Evolutionary conservation across 306 rosid genomes (phyloP), one percentile per base, ranked within the genome.

Genomic region (Phaseolus lunatus): DNA sequence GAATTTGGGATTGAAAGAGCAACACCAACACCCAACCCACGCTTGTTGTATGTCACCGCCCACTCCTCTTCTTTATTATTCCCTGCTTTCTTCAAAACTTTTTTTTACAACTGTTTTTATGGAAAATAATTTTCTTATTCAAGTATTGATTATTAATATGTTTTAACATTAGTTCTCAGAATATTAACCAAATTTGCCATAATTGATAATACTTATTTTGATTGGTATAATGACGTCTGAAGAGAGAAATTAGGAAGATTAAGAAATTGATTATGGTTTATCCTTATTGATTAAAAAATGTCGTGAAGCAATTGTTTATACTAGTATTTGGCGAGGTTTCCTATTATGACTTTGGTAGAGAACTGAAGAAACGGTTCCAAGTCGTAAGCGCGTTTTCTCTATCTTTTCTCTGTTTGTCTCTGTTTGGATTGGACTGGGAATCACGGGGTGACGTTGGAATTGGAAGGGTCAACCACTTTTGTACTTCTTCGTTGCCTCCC

Each of bases 301-400:
- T 31, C 29, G 4, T 0, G 19, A 50, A 31, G 11, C 59, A 0
- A 11, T 45, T 78, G 52, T 58, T 67, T 39, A 67, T 10, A n/a
- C 48, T 5, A 9, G 7, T 68, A 23, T 64, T 72, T 53, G 79
- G 43, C 7, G 39, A 81, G 35, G 72, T 50, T 74, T 81, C 39
- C n/a, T 56, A 75, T 47, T 74, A 67, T 81, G 84, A 81, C 81
- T 67, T 65, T 67, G 58, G 16, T 10, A 3, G 43, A 16, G 6
- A 20, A 37, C n/a, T n/a, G 72, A 75, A 67, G 64, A 75, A 73
- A 48, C 24, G 13, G 52, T 37, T 35, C 3, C 15, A 57, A 67
- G 66, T 75, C 72, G 22, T 50, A 58, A 57, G 24, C 80, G 84
- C 80, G 84, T 80, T 80, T 73, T 80, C 15, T 67, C 15, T 67